Conservation (phyloP, 352 stramenopile species). For the Phytophthora lateralis region DNA sequence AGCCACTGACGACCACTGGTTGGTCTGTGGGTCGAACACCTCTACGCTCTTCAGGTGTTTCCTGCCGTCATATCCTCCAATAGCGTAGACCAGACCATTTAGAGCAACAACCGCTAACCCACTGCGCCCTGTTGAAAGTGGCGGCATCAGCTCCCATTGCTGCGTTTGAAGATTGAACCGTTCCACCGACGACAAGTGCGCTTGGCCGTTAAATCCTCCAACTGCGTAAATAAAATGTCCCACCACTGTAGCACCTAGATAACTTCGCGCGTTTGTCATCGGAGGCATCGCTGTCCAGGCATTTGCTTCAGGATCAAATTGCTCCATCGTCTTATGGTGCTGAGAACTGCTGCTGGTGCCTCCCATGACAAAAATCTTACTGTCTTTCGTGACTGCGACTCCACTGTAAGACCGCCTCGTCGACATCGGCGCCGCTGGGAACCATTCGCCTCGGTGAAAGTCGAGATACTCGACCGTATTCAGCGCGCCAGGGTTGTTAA, state of each 20-base stretch:
- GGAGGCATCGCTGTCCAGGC: slow-evolving; percentile 53
- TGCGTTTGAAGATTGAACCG: slow-evolving; percentile 51
- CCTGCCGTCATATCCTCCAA: slow-evolving; percentile 71
- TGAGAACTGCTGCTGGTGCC: slow-evolving; percentile 63
- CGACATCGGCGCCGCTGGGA: slow-evolving; percentile 52
- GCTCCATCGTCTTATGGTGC: slow-evolving; percentile 61
- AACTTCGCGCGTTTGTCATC: slow-evolving; percentile 67
- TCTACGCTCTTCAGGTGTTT: slow-evolving; percentile 74
- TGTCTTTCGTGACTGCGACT: slow-evolving; percentile 48
- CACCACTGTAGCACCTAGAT: slow-evolving; percentile 56
- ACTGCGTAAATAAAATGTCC: slow-evolving; percentile 65
- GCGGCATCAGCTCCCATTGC: slow-evolving; percentile 58
- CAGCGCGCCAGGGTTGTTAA: slow-evolving; percentile 62
- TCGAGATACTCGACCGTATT: slow-evolving; percentile 73
- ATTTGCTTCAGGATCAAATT: slow-evolving; percentile 59
- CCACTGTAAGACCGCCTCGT: slow-evolving; percentile 69
- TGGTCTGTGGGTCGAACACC: slow-evolving; percentile 53
- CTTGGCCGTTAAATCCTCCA: slow-evolving; percentile 74
- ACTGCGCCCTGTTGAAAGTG: slow-evolving; percentile 57
- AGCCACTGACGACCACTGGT: slow-evolving; percentile 49
- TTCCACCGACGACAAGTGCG: slow-evolving; percentile 61
- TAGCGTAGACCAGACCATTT: slow-evolving; percentile 59
- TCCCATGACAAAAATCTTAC: slow-evolving; percentile 66
- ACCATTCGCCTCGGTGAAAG: slow-evolving; percentile 67
- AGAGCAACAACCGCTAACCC: slow-evolving; percentile 59